phyloP scores from a whole-genome alignment of 192 early-diverging fungal genomes.

The Irineochytrium annulatum region DNA sequence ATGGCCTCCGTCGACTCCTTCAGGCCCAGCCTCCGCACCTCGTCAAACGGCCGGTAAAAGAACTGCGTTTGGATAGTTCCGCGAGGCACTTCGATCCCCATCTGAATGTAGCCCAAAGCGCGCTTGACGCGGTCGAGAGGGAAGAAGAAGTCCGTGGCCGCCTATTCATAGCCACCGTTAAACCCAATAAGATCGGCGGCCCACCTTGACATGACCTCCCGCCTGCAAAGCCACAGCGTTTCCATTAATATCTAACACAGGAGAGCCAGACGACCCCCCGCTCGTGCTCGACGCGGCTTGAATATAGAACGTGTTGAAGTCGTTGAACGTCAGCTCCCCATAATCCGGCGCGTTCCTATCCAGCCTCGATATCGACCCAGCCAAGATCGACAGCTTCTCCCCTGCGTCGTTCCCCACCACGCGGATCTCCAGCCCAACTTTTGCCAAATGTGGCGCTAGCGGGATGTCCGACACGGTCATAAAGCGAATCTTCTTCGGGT shows the following conservation, averaged over 20 bases:
- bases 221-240: constrained; percentile 79
- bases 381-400: constrained; percentile 75
- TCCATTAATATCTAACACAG: constrained; percentile 78
- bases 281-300: constrained; percentile 75
- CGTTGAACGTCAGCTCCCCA: constrained; percentile 67
- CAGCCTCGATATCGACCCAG: constrained; percentile 74
- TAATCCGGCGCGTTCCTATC: constrained; percentile 81
- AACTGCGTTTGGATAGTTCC: constrained; percentile 75
- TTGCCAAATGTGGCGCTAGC: constrained; percentile 64
- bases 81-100: constrained; percentile 35
- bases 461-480: constrained; percentile 65
- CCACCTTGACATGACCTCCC: constrained; percentile 56
- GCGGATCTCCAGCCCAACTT: constrained; percentile 76
- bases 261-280: constrained; percentile 73
- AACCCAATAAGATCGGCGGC: neutral
- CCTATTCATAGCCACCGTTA: too few species aligned
- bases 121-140: constrained; percentile 64
- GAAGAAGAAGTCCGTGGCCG: constrained; percentile 83
- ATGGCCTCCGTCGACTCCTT: constrained; percentile 56
- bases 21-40: constrained; percentile 67
- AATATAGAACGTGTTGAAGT: constrained; percentile 61
- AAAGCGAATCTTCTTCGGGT: constrained; percentile 68
- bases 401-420: constrained; percentile 79
- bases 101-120: constrained; percentile 31
- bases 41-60: constrained; percentile 70